phyloP scores from a whole-genome alignment of 2,329 filamentous ascomycete species.

The Diaporthe australafricana region DNA sequence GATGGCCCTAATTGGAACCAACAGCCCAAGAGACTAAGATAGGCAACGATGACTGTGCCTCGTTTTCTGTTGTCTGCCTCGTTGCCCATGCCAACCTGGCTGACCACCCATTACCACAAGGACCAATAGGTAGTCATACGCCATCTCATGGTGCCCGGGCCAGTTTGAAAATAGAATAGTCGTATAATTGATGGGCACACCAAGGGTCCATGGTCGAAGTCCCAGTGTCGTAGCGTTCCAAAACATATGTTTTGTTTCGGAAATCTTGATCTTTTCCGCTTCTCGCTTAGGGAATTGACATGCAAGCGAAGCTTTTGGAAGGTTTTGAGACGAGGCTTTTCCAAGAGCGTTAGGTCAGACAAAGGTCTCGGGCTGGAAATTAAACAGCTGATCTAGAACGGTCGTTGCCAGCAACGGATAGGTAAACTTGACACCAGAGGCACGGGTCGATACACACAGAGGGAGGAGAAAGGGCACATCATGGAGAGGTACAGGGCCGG shows the following conservation, averaged over 20 bases:
- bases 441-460: not conserved
- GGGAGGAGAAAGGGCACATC: not conserved
- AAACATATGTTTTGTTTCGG: constrained; percentile 26
- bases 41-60: constrained; percentile 4
- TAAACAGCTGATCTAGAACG: not conserved
- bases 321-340: not conserved
- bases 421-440: not conserved
- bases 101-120: not conserved
- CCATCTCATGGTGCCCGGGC: not conserved
- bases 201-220: not conserved
- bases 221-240: not conserved
- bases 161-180: not conserved
- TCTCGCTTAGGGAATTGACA: not conserved
- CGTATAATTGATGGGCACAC: not conserved
- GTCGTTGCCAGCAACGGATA: not conserved
- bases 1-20: not conserved
- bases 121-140: not conserved
- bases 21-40: not conserved
- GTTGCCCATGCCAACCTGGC: not conserved
- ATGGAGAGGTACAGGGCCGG: not conserved
- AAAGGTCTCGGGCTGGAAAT: not conserved
- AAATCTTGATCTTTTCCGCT: constrained; percentile 48
- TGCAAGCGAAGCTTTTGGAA: not conserved
- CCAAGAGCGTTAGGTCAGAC: not conserved
- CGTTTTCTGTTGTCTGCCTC: not conserved